Percentiles rank a stretch among this genome's conserved stretches.
phyloP scores from a whole-genome alignment of 2,329 filamentous ascomycete genomes.

The Trichophyton benhamiae region DNA sequence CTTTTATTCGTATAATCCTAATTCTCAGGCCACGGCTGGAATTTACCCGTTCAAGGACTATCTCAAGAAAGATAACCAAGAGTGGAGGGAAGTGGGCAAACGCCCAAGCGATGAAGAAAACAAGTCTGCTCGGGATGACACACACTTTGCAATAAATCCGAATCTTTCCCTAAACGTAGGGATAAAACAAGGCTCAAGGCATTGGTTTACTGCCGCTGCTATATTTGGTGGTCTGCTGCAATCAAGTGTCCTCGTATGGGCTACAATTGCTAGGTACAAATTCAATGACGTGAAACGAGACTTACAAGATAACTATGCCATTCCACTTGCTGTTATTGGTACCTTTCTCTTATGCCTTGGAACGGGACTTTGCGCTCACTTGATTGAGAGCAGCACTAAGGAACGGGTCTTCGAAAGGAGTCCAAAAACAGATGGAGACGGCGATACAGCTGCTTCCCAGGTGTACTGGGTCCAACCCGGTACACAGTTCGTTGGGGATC shows the following conservation, averaged over 20 bases:
- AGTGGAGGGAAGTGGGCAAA: background rate
- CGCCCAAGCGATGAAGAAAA: background rate
- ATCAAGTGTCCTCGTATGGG: background rate
- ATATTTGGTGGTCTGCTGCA: slow-evolving; percentile 1
- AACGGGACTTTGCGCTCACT: background rate
- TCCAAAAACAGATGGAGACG: background rate
- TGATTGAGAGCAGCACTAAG: slow-evolving; percentile 7
- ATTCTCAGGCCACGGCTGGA: background rate
- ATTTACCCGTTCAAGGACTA: slow-evolving; percentile 3
- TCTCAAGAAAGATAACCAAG: slow-evolving; percentile 1
- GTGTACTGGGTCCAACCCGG: slow-evolving; percentile 2
- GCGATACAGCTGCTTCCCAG: background rate
- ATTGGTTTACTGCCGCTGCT: background rate
- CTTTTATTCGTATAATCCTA: slow-evolving; percentile 16
- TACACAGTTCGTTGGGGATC: slow-evolving; percentile 3
- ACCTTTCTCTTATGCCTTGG: slow-evolving; percentile 1
- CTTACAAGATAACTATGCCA: slow-evolving; percentile 3
- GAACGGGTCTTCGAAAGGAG: slow-evolving; percentile 1
- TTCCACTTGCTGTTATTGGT: background rate
- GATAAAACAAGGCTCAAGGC: background rate
- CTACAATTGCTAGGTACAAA: background rate
- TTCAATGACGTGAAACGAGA: background rate
- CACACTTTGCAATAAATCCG: background rate
- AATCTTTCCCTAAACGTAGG: background rate
- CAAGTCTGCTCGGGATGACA: background rate